These are phyloP conservation scores for Myrica gale DNA, from an alignment of 306 rosid species.

Conservation along the genomic window DNA sequence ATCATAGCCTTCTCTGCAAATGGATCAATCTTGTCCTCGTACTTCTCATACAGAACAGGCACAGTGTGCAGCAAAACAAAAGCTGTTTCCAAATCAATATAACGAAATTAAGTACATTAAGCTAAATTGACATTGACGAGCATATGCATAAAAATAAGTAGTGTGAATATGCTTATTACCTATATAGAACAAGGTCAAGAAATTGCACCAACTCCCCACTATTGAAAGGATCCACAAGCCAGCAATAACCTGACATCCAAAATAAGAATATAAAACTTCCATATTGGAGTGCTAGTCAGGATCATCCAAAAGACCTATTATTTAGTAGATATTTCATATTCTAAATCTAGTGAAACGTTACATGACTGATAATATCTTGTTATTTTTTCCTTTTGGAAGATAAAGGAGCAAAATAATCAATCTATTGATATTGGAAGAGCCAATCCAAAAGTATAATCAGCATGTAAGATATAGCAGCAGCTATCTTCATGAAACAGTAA, in stretches of 20 bases:
- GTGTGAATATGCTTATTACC: conserved; percentile 38
- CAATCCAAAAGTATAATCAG: not conserved
- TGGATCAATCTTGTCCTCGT: conserved; percentile 62
- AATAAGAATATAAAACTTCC: conserved; percentile 1
- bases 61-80: conserved; percentile 69
- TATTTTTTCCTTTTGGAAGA: no score
- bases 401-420: no score
- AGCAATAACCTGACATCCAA: conserved; percentile 51
- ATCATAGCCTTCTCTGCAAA: conserved; percentile 58
- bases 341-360: not conserved
- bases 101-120: conserved; percentile 1
- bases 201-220: conserved; percentile 68
- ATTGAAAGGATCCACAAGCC: conserved; percentile 79
- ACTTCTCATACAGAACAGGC: conserved; percentile 76
- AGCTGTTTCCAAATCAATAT: conserved; percentile 45
- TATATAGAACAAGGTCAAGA: conserved; percentile 85
- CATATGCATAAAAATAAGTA: not conserved
- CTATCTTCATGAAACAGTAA: not conserved
- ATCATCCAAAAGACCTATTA: not conserved
- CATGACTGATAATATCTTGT: not conserved
- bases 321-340: not conserved
- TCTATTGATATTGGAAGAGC: no score
- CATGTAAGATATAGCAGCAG: not conserved
- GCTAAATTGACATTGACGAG: not conserved
- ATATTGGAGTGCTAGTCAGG: not conserved